Base-by-base conservation (phyloP, 192 early-diverging fungal species). In the Jimgerdemannia lactiflua region DNA sequence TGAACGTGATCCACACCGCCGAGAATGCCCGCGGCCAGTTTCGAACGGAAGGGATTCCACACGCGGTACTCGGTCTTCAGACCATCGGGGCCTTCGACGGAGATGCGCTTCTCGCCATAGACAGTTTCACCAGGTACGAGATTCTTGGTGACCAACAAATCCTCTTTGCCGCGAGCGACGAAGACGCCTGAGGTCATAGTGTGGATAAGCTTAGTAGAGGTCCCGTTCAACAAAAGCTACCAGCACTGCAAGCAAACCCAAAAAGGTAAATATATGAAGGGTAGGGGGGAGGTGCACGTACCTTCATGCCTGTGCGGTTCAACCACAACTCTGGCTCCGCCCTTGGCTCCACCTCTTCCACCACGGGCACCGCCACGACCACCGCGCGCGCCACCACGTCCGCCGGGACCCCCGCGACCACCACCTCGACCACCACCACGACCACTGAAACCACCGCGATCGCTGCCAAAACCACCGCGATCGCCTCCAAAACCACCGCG, bases 11-110 rank as follows among this genome's bases (percentile, higher is more conserved):
- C 98, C 70, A 98, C 83, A 90, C 97, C 96, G 78, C 97, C 96
- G 14, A 99, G 91, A 69, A 99, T 91, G 85, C 95, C 96, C 72
- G 98, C 98, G 68, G 98, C 98, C 63, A 99, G 80, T 92, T 99
- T 99, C 79, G 96, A 98, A 78, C 98, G 90, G 94, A 99, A 99
- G 75, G 98, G 98, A 84, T 99, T 99, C 98, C 98, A 99, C 72
- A 99, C 95, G 75, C 98, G 92, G 87, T 99, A 99, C 86, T 99
- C 98, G 49, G 92, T 92, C 86, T 99, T 99, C 78, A 94, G 93
- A 73, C 95, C 95, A 68, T 99, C 98, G 71, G 90, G 82, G 71
- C 96, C 96, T 76, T 99, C 98, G 6, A 98, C 93, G 2, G 93
- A 91, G 80, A 99, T 94, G 80, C 98, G 91, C 92, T 99, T 99